Evolutionary conservation across 108 stramenopile species (phyloP).

Genomic region (Nitzschia palea): DNA sequence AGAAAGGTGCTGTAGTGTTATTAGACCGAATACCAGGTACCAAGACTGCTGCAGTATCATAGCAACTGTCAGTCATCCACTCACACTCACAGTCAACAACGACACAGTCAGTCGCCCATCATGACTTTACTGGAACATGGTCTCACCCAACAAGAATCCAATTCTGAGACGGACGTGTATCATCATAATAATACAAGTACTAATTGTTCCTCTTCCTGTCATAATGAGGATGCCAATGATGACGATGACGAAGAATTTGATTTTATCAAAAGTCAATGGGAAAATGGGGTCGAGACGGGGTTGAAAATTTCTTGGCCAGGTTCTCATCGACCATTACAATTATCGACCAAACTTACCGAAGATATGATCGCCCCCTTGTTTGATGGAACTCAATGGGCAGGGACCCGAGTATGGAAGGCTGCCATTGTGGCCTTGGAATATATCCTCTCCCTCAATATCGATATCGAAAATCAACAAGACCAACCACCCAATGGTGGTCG

Average conservation of each 20-base stretch:
- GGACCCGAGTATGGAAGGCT: constrained; percentile 83
- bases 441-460: constrained; percentile 30
- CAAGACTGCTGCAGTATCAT: no score
- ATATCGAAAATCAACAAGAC: constrained; percentile 4
- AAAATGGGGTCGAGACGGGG: constrained; percentile 35
- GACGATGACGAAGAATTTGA: constrained; percentile 28
- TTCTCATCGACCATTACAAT: constrained; percentile 12
- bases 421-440: constrained; percentile 70
- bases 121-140: no score
- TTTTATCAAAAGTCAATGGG: constrained; percentile 33
- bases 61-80: no score
- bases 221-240: neutral
- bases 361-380: constrained; percentile 77
- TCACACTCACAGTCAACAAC: no score
- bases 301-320: constrained; percentile 24
- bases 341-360: constrained; percentile 67
- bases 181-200: no score
- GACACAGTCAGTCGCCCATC: no score
- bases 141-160: no score
- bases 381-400: constrained; percentile 86
- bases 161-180: no score
- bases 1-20: no score
- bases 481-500: no score
- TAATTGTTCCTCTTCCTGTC: neutral
- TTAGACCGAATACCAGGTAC: no score